Base-by-base conservation (phyloP, 345 rosid species). In the Gossypium mustelinum region DNA sequence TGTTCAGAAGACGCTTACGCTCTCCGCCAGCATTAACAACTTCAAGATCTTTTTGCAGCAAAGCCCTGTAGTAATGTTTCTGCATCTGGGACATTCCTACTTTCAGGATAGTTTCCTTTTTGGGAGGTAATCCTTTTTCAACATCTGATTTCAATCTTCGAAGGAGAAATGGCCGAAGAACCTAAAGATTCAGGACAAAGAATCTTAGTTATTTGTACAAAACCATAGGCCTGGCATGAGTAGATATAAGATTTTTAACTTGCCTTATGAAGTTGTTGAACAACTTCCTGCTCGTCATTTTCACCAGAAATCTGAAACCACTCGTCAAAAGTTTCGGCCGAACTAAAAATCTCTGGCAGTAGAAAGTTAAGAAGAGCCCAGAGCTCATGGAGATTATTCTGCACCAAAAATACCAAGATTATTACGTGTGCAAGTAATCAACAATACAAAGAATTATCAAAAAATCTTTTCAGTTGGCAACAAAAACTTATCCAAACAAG, bases 1-100 rank as follows among this genome's bases (percentile, higher is more conserved):
- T 93, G 84, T 95, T 95, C 77, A 95, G 73, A 73, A 95, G 89
- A 68, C 99, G 98, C 79, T 93, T 96, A 27, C 99, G 97, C 81
- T 96, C 99, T 79, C 99, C 99, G 81, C 98, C 98, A 77, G 99
- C 99, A 86, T 93, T 96, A 66, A 96, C 92, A 67, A 93, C 97
- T 89, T 93, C 99, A 78, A 96, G 94, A 79, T 96, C 99, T 81
- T 95, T 96, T 87, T 96, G 99, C 78, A 96, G 82, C 74, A 96
- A 89, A 2, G 97, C 97, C 83, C 72, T 90, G 74, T 96, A 96
- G 76, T 90, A 96, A 45, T 93, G 90, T 44, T 96, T 96, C 83
- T 96, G 99, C 99, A 96, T 88, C 89, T 96, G 99, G 77, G 99
- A 96, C 99, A 96, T 96, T 63, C 99, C 99, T 72, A 96, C 98